Evolutionary conservation across 495 filamentous ascomycete genomes (phyloP).

Genomic region (Aspergillus bridgeri): DNA sequence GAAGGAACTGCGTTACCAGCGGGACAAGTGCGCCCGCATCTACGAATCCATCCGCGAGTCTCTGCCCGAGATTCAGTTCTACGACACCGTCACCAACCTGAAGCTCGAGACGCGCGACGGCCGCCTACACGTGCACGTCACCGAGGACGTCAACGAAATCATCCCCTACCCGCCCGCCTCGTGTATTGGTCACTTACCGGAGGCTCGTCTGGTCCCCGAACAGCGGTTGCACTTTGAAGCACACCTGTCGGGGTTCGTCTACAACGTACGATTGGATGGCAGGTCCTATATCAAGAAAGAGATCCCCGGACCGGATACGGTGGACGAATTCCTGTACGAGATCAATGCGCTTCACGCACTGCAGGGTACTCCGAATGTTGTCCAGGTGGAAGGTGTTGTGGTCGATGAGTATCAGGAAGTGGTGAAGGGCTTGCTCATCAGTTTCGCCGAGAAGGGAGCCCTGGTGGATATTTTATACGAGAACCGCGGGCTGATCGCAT

Average conservation of each 20-base stretch:
- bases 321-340: constrained; percentile 97
- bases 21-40: constrained; percentile 91
- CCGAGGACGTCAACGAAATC: constrained; percentile 96
- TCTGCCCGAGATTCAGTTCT: constrained; percentile 88
- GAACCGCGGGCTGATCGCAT: constrained; percentile 58
- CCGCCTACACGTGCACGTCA: constrained; percentile 91
- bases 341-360: constrained; percentile 88
- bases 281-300: constrained; percentile 91
- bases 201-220: constrained; percentile 62
- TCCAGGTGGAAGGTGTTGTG: constrained; percentile 84
- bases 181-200: constrained; percentile 71
- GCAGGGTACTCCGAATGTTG: constrained; percentile 69
- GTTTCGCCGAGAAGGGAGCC: constrained; percentile 81
- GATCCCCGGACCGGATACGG: constrained; percentile 91
- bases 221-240: constrained; percentile 77
- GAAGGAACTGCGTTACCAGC: constrained; percentile 72
- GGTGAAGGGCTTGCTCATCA: constrained; percentile 89
- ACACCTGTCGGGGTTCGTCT: constrained; percentile 95
- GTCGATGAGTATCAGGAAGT: constrained; percentile 70
- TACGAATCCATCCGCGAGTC: constrained; percentile 96
- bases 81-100: constrained; percentile 91
- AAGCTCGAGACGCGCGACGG: constrained; percentile 90
- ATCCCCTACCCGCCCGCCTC: constrained; percentile 79
- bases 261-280: constrained; percentile 75
- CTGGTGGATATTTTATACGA: constrained; percentile 91